Evolutionary conservation across 2,329 filamentous ascomycete genomes (phyloP), one percentile per base, ranked within the genome.

Genomic region (Geosmithia flava): DNA sequence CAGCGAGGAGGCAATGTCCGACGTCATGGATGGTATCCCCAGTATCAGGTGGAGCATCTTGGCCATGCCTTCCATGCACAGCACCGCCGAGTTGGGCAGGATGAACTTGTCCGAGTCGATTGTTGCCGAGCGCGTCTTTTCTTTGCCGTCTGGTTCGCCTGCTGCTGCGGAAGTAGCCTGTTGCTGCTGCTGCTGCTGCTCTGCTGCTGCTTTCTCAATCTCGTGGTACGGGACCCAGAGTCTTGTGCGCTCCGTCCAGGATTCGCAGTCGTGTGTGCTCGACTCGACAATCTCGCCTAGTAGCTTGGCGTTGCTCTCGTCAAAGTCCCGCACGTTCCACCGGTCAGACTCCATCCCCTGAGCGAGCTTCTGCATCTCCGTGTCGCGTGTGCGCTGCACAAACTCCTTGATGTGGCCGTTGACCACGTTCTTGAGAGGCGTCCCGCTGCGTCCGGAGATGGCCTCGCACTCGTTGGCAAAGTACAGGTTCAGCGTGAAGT

Each of bases 401-500:
- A 89, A 93, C 15, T 87, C 84, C 55, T 80, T 84, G 61, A 94
- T 91, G 53, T 94, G 87, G 29, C 74, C 75, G 55, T 91, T 90
- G 51, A 94, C 84, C 30, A 89, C 77, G 17, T 77, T 86, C 65
- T 91, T 91, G 6, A 94, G 68, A 1, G 81, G 72, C 2, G 81
- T 83, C 8, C 87, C 85, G 50, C 85, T 85, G 49, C 85, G 77
- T 1, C 87, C 87, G 20, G 85, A 91, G 19, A 93, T 81, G 16
- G 85, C 83, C 63, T 94, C 87, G 58, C 87, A 93, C 61, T 94
- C 87, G 52, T 89, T 88, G 44, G 85, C 84, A 62, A 94, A 93
- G 49, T 88, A 78, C 7, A 88, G 71, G 57, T 91, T 93, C 33
- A 94, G 72, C 1, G 79, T 87, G 56, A 91, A 90, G 62, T 93